Base-by-base conservation (phyloP, 2,329 filamentous ascomycete genomes). In the Colletotrichum sp. region DNA sequence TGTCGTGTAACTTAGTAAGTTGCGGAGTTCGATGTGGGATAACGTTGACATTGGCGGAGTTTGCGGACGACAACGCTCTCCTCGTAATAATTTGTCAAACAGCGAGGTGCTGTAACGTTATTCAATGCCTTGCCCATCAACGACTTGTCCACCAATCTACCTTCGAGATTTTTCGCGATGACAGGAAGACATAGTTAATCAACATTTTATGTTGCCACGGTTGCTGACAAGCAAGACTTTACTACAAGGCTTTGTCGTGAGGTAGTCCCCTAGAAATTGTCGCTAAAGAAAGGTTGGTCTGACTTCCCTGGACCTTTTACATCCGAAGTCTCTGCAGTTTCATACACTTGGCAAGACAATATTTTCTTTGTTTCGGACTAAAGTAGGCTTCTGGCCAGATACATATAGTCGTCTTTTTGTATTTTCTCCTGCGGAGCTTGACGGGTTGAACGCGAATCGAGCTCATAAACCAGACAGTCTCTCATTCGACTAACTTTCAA, bases 111-210 rank as follows among this genome's bases (percentile, higher is more conserved):
- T 52, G 18, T 13, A 52, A 13, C n/a, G 43, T 52, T 21, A 18
- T 13, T 52, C n/a, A 52, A 52, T 4, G n/a, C 18, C 10, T 7
- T 13, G n/a, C 18, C 10, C n/a, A 52, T 52, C 2, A 21, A 21
- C 3, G 2, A 2, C 18, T 48, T n/a, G 39, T 1, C 18, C 39
- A 4, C 6, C 0, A 3, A 12, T 12, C 5, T 10, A 48, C 6
- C 9, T 48, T n/a, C 3, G 2, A n/a, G 39, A 10, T 10, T n/a
- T 13, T 21, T 21, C 2, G 10, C 1, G 43, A 21, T 4, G 6
- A 4, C 10, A 48, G 10, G 3, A 48, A 21, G n/a, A 48, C n/a
- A 13, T 48, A 2, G 4, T 7, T 0, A 21, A 48, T 21, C n/a
- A 7, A 12, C 10, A n/a, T 43, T 21, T 12, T 13, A 0, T 13